Evolutionary conservation across 2,329 filamentous ascomycete genomes (phyloP).

Genomic region (Chrysoporthe deuterocubensis): DNA sequence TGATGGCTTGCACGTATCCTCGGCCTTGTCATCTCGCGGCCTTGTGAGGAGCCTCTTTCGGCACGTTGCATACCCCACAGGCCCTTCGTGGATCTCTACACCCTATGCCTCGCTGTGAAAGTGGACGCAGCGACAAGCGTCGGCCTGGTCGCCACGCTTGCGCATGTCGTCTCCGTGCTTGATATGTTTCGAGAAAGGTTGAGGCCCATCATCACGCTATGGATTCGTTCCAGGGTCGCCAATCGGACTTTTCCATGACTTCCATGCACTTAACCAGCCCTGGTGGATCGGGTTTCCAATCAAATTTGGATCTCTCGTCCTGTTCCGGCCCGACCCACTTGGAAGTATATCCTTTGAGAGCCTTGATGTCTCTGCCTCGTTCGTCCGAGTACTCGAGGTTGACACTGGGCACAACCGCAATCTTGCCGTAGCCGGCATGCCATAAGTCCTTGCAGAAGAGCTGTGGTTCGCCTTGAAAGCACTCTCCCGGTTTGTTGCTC

Average conservation of each 20-base stretch:
- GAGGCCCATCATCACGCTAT: background rate
- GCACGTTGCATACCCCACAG: constrained; percentile 5
- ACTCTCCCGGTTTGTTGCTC: constrained; percentile 46
- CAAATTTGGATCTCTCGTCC: constrained; percentile 37
- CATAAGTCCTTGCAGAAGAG: constrained; percentile 63
- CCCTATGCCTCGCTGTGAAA: background rate
- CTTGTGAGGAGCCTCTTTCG: background rate
- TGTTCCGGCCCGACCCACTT: constrained; percentile 39
- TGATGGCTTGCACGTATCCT: background rate
- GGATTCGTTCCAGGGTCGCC: constrained; percentile 46
- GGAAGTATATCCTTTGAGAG: constrained; percentile 52
- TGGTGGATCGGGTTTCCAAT: constrained; percentile 49
- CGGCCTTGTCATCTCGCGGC: too few relatives aligned
- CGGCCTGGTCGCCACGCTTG: background rate
- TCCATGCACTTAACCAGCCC: constrained; percentile 53
- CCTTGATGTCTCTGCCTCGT: constrained; percentile 50
- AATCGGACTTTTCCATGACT: constrained; percentile 45
- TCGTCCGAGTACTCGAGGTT: constrained; percentile 59
- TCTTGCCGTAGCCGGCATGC: constrained; percentile 51
- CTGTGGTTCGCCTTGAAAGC: constrained; percentile 57
- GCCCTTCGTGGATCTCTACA: background rate
- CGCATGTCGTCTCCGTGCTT: background rate
- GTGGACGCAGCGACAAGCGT: background rate
- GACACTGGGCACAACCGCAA: constrained; percentile 60
- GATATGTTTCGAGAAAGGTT: background rate